Conservation (phyloP, 2,329 filamentous ascomycete species). For the Atkinsonella texensis region DNA sequence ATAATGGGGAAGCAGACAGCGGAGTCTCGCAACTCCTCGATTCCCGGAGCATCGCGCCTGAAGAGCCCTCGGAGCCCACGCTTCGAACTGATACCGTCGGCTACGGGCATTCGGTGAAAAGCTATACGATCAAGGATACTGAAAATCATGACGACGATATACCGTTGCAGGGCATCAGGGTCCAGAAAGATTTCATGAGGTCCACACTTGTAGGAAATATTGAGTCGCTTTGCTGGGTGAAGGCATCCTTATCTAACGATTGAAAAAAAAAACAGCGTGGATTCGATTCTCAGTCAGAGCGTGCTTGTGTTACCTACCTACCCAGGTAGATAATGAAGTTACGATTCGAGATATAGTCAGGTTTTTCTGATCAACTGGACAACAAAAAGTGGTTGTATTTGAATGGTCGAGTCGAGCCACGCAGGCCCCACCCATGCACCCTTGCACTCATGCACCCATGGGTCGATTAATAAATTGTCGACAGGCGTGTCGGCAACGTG, state of each 20-base stretch:
- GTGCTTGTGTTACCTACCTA: too few species aligned
- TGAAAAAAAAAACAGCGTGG: neutral
- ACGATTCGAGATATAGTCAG: too few species aligned
- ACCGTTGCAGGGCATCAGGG: constrained; percentile 26
- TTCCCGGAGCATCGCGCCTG: neutral
- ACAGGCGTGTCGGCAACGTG: too few species aligned
- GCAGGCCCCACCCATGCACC: too few species aligned
- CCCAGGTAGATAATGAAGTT: too few species aligned
- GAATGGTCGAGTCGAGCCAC: too few species aligned
- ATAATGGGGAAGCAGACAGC: constrained; percentile 17
- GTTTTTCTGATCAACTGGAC: too few species aligned
- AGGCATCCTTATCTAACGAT: neutral
- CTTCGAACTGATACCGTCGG: constrained; percentile 22
- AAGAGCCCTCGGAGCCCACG: constrained; percentile 9
- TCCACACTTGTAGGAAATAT: constrained; percentile 11
- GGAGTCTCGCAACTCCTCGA: constrained; percentile 1
- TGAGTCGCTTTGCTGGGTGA: neutral
- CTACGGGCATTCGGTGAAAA: constrained; percentile 19
- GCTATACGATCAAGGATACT: constrained; percentile 16
- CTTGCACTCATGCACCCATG: too few species aligned
- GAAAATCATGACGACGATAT: constrained; percentile 23
- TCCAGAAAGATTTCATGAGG: constrained; percentile 24
- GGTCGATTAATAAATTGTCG: too few species aligned
- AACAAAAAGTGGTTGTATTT: too few species aligned
- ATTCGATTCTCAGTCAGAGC: neutral